A percentile compares a stretch with the other conserved stretches of the same genome.
Conservation (phyloP, 177 flowering plant genomes). For the Vitis hybrid region DNA sequence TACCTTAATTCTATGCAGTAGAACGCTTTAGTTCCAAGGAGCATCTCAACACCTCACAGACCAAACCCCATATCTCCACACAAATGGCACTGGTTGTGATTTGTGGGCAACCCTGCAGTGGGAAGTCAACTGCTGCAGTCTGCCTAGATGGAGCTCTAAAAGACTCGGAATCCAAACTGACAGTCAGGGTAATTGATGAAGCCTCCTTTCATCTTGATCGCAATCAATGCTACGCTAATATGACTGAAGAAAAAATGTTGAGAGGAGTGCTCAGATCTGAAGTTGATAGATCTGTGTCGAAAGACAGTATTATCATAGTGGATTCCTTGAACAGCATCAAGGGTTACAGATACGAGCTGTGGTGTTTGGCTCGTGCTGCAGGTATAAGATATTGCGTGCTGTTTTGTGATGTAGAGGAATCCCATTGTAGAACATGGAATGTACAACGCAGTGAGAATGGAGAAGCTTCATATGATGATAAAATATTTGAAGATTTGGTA, state of each 20-base stretch:
- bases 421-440: slow-evolving; percentile 79
- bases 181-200: slow-evolving; percentile 72
- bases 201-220: slow-evolving; percentile 82
- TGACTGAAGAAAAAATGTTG: slow-evolving; percentile 85
- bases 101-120: slow-evolving; percentile 99
- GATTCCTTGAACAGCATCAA: slow-evolving; percentile 96
- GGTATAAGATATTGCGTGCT: slow-evolving; percentile 88
- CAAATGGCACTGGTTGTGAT: slow-evolving; percentile 92
- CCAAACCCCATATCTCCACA: too few species aligned
- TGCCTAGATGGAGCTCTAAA: slow-evolving; percentile 63
- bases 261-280: slow-evolving; percentile 94
- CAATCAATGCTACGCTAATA: slow-evolving; percentile 76
- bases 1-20: too few species aligned
- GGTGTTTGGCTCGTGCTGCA: slow-evolving; percentile 98
- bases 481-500: slow-evolving; percentile 79
- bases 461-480: slow-evolving; percentile 63
- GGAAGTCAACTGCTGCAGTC: slow-evolving; percentile 82
- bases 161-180: slow-evolving; percentile 47
- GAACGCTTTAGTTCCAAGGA: too few species aligned
- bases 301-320: slow-evolving; percentile 69
- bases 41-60: not conserved
- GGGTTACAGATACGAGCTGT: slow-evolving; percentile 94
- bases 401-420: slow-evolving; percentile 68
- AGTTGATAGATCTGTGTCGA: slow-evolving; percentile 86
- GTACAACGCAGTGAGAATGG: slow-evolving; percentile 55